phyloP scores from a whole-genome alignment of 495 filamentous ascomycete species.

The Echria macrotheca region DNA sequence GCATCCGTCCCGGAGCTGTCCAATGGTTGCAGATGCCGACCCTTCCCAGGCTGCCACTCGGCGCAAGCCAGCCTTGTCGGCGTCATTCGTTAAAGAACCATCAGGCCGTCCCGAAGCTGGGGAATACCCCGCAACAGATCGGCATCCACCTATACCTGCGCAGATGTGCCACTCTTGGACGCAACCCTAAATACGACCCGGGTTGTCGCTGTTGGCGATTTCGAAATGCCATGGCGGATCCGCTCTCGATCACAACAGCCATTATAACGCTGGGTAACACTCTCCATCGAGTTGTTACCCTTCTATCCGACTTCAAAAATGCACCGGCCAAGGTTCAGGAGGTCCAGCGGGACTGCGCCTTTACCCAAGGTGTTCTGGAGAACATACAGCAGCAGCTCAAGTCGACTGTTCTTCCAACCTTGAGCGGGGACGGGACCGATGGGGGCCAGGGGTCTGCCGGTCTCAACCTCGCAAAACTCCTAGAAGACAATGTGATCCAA shows the following conservation, averaged over 20 bases:
- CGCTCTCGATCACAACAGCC: slow-evolving; percentile 9
- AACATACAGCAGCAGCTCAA: slow-evolving; percentile 8
- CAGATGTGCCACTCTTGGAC: not conserved
- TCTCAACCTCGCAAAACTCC: not conserved
- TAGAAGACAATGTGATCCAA: slow-evolving; percentile 6
- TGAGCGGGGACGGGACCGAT: not conserved
- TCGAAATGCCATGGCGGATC: no score
- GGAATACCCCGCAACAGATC: no score
- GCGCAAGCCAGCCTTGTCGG: no score
- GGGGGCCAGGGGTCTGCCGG: not conserved
- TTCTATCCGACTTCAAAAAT: slow-evolving; percentile 2
- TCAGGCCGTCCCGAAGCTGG: no score
- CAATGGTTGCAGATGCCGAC: no score
- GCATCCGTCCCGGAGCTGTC: not conserved
- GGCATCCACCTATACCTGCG: no score
- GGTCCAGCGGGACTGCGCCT: slow-evolving; percentile 1
- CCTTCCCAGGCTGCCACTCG: no score
- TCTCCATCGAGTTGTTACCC: not conserved
- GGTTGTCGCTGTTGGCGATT: not conserved
- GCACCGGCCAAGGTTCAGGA: not conserved
- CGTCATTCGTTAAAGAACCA: no score
- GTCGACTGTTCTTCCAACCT: not conserved
- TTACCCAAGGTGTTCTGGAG: slow-evolving; percentile 1
- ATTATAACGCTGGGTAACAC: slow-evolving; percentile 7
- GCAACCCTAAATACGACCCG: not conserved